Evolutionary conservation across 805 yeast genomes (phyloP).

Genomic region (Yarrowia porcina): DNA sequence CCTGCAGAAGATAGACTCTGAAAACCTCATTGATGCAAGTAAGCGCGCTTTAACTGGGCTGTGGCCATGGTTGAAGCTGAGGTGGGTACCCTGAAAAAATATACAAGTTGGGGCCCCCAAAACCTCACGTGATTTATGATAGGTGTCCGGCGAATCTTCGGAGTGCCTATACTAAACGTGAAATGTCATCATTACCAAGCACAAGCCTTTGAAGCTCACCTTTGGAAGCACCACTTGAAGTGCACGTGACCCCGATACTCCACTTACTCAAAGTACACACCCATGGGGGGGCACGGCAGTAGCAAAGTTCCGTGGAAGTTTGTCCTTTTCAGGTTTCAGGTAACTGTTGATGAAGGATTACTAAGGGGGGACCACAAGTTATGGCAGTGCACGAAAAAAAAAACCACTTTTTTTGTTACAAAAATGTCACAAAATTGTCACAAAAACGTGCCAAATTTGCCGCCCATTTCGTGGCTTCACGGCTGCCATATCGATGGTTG

Average conservation of each 20-base stretch:
- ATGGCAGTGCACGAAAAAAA: no score
- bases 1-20: slow-evolving; percentile 4
- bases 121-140: background rate
- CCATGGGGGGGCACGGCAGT: background rate
- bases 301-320: slow-evolving; percentile 8
- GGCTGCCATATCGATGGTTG: background rate
- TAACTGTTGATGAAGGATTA: background rate
- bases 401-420: no score
- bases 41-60: slow-evolving; percentile 12
- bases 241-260: background rate
- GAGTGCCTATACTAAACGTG: background rate
- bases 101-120: no score
- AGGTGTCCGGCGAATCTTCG: background rate
- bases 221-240: no score
- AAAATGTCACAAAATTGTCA: no score
- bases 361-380: background rate
- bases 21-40: background rate
- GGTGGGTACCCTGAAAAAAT: background rate
- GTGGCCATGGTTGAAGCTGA: background rate
- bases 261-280: background rate
- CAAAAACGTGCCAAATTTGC: no score
- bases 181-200: background rate
- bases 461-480: background rate
- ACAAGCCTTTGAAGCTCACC: no score
- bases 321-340: background rate